These are phyloP conservation scores for Acacia melanoxylon DNA, from an alignment of 306 rosid species.

Conservation along the genomic window DNA sequence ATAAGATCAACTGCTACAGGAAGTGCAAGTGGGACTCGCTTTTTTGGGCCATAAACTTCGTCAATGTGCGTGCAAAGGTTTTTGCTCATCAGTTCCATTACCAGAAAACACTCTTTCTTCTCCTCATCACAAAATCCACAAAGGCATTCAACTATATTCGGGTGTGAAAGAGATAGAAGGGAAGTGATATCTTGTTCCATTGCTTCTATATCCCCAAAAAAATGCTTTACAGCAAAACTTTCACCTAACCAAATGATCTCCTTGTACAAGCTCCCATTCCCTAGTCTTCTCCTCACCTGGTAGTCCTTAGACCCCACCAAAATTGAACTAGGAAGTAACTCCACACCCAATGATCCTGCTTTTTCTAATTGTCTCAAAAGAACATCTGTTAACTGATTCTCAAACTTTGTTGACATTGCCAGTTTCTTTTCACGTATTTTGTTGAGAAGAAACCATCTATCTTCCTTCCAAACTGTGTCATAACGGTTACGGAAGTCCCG, in stretches of 20 bases:
- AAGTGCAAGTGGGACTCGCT: slow-evolving; percentile 64
- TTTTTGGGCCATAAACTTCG: slow-evolving; percentile 62
- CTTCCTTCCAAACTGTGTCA: slow-evolving; percentile 72
- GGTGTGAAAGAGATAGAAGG: slow-evolving; percentile 74
- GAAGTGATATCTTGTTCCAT: slow-evolving; percentile 58
- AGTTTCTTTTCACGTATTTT: slow-evolving; percentile 59
- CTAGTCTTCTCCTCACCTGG: slow-evolving; percentile 77
- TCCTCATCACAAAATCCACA: slow-evolving; percentile 87
- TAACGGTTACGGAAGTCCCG: slow-evolving; percentile 59
- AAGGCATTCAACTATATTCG: slow-evolving; percentile 62
- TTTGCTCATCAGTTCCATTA: slow-evolving; percentile 86
- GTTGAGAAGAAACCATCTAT: slow-evolving; percentile 65
- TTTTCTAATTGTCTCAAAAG: slow-evolving; percentile 54
- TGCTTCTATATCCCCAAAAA: slow-evolving; percentile 68
- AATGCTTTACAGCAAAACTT: slow-evolving; percentile 66
- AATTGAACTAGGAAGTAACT: slow-evolving; percentile 66
- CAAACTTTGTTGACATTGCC: slow-evolving; percentile 50
- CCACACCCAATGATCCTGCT: slow-evolving; percentile 46
- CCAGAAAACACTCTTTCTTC: slow-evolving; percentile 73
- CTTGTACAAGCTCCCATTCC: slow-evolving; percentile 65
- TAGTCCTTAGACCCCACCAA: slow-evolving; percentile 72
- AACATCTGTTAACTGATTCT: slow-evolving; percentile 47
- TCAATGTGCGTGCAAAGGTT: slow-evolving; percentile 56
- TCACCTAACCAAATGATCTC: slow-evolving; percentile 89
- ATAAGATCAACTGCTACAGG: slow-evolving; percentile 74